Percentiles rank a stretch among this genome's conserved stretches.
Conservation (phyloP, 495 filamentous ascomycete genomes). For the Aspergillus funiculosus region DNA sequence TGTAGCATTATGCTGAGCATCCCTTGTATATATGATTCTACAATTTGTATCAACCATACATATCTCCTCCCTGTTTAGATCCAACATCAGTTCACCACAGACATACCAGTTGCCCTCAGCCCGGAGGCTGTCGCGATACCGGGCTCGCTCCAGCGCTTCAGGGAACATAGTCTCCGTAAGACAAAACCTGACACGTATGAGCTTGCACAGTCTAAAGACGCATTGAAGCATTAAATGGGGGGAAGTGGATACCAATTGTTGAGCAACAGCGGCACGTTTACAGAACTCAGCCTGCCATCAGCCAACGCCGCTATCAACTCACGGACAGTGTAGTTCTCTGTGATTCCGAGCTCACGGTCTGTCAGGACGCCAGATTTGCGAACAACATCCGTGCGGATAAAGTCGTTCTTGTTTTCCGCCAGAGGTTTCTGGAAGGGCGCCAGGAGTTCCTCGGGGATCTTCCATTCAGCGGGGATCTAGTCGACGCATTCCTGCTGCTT, state of each 20-base stretch:
- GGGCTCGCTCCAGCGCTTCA: conserved; percentile 30
- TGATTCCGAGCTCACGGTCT: conserved; percentile 45
- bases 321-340: conserved; percentile 41
- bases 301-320: conserved; percentile 26
- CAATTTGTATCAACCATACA: no score
- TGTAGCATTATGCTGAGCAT: conserved; percentile 44
- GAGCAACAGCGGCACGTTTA: conserved; percentile 52
- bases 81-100: no score
- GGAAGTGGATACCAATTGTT: conserved; percentile 41
- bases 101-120: conserved; percentile 43
- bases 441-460: conserved; percentile 10
- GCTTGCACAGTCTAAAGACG: not conserved
- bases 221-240: not conserved
- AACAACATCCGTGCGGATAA: conserved; percentile 15
- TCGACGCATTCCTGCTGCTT: conserved; percentile 33
- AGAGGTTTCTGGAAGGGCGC: conserved; percentile 13
- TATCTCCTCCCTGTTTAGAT: conserved; percentile 61
- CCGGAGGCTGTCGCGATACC: conserved; percentile 31
- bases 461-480: conserved; percentile 27
- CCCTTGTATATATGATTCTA: no score
- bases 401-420: conserved; percentile 17
- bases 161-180: conserved; percentile 54
- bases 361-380: conserved; percentile 25
- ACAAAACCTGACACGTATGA: conserved; percentile 44
- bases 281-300: conserved; percentile 35